Percentiles rank a stretch among this genome's conserved stretches.
Evolutionary conservation across 148 eudicot species (phyloP).

Genomic region (Diospyros lotus): DNA sequence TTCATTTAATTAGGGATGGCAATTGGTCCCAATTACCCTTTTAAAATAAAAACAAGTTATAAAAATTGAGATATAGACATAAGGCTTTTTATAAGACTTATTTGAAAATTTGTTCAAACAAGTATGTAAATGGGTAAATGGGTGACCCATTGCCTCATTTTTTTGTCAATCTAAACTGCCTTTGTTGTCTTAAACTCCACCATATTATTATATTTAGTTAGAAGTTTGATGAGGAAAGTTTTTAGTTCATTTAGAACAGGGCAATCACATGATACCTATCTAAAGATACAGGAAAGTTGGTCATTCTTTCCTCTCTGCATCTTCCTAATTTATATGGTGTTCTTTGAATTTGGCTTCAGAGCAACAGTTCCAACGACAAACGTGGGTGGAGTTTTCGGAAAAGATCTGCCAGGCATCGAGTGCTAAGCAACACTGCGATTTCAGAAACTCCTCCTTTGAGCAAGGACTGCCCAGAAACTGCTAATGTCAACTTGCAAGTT

Average conservation of each 20-base stretch:
- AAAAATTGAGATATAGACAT: too few species aligned
- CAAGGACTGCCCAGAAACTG: conserved; percentile 53
- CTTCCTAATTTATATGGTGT: neutral
- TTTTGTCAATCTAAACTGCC: neutral
- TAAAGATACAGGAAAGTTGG: neutral
- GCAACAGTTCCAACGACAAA: conserved; percentile 57
- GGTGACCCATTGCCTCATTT: neutral
- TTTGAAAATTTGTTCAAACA: too few species aligned
- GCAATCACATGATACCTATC: neutral
- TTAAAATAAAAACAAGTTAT: too few species aligned
- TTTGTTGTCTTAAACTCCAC: neutral
- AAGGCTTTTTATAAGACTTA: too few species aligned
- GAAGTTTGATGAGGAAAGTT: neutral
- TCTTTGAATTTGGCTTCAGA: conserved; percentile 35
- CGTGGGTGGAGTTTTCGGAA: conserved; percentile 93
- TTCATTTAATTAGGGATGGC: too few species aligned
- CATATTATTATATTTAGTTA: conserved; percentile 1
- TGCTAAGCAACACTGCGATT: conserved; percentile 57
- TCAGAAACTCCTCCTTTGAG: conserved; percentile 41
- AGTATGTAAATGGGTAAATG: too few species aligned
- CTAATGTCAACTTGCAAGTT: conserved; percentile 30
- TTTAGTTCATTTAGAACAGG: neutral
- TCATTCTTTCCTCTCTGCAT: neutral
- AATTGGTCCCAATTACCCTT: too few species aligned
- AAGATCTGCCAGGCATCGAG: conserved; percentile 67